Base-by-base conservation (phyloP, 2,329 filamentous ascomycete genomes). In the Pyricularia grisea region DNA sequence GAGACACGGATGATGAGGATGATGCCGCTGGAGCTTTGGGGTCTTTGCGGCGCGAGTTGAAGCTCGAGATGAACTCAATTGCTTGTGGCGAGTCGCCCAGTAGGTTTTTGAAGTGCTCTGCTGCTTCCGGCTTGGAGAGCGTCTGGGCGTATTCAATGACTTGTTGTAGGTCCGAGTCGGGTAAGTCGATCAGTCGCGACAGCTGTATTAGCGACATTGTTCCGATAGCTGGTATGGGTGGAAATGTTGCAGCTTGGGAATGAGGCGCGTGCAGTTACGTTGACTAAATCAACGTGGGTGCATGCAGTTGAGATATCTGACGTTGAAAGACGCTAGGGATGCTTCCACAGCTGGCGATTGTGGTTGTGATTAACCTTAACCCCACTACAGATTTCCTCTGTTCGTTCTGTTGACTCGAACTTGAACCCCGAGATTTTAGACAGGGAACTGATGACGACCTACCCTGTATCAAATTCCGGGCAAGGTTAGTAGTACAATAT, bases 31-130 rank as follows among this genome's bases (percentile, higher is more conserved):
- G 33, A 30, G 23, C 70, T 9, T 75, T 77, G 0, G 81, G 81
- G 25, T 82, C 82, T 72, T 83, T 79, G 67, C 87, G 80, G 23
- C 82, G 87, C 3, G 89, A 86, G 76, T 97, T 98, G 77, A 94
- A 94, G 23, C 89, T 90, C 0, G 92, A 88, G 72, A 94, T 89
- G 76, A 93, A 95, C 74, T 93, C 90, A 71, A 93, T 81, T 60
- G 83, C 86, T 73, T 91, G 88, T 1, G 93, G 87, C 7, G 92
- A 93, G 77, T 97, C 93, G 67, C 94, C 95, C 0, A 99, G 86
- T 68, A 99, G 83, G 75, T 95, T 93, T 77, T 89, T 91, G 71
- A 99, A 90, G 78, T 98, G 93, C 61, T 93, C 89, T 67, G 88
- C 93, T 17, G 92, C 92, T 72, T 90, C 91, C 67, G 88, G 81